Base-by-base conservation (phyloP, 805 yeast genomes). In the Metschnikowia picachoensis region DNA sequence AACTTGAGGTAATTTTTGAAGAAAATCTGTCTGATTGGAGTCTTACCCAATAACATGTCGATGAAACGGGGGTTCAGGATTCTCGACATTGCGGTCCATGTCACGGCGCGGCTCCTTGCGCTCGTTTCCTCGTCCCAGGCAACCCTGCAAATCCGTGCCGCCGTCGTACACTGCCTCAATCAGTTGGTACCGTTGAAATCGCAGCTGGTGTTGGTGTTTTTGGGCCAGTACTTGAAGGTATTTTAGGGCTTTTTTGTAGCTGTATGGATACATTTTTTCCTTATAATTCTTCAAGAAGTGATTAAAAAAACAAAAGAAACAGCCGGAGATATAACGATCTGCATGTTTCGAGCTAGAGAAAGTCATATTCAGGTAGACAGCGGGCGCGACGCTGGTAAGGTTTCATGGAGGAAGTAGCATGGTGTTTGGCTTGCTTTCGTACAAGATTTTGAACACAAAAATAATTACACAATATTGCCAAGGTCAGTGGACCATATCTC, bases 101-200 rank as follows among this genome's bases (percentile, higher is more conserved):
- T 92, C 71, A 74, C 88, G 25, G 37, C 37, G 7, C 41, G 49
- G 12, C 46, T 53, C 13, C 41, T 53, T 12, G 44, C 30, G n/a
- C 30, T 43, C 5, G 43, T 37, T 16, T 32, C 37, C 12, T 3
- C 29, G 8, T 37, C 35, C 6, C 25, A 32, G 2, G 84, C 87
- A 13, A 75, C 77, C 43, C 60, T 82, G 1, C 69, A 71, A 35
- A 76, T 88, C 13, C 74, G 86, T 49, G 73, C 87, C 4, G 78
- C 78, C 50, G 68, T 87, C 1, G 73, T 92, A 30, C 76, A 78
- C 48, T 87, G 96, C 60, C 66, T 92, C 48, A 87, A 85, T 56
- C 91, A 83, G 60, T 82, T 90, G 50, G 76, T 90, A 42, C 80
- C 85, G 16, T 67, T 85, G 38, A 82, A 80, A 54, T 67, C 86